Base-by-base conservation (phyloP, 768 basidiomycete genomes). In the Arthromyces matolae region DNA sequence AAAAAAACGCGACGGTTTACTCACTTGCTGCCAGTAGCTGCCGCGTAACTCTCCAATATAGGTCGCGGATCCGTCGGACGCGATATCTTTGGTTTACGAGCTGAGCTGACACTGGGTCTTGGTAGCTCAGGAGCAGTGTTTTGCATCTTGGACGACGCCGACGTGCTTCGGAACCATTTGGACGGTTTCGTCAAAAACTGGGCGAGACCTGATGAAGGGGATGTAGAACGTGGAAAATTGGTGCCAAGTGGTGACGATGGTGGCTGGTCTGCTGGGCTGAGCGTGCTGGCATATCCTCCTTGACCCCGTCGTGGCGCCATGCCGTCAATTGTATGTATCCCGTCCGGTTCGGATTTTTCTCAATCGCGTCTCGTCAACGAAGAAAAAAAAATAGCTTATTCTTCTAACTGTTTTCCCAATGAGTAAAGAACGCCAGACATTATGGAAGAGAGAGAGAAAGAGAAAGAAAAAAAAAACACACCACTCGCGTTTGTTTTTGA, bases 61-160 rank as follows among this genome's bases (percentile, higher is more conserved):
- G 87, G 89, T 18, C 89, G 70, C 8, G 87, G 89, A 57, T 91
- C 89, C 4, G 87, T 89, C 1, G 89, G 89, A 37, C 84, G 81
- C 25, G 89, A 91, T 29, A 91, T 92, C 73, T 89, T 90, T 44
- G 80, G 85, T 52, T 85, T 88, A 51, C 85, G 61, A 6, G 62
- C 64, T 23, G 67, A 68, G 44, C 65, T 62, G 20, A 63, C 53
- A 51, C 78, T 82, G 1, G 75, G 54, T 49, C 81, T 67, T 1
- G 80, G 75, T 47, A 82, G 79, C 29, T 66, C 44, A 19, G 69
- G 45, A 33, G 64, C 41, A 51, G 71, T 53, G 29, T 22, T 50
- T 28, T 73, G 53, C 28, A 71, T 55, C 60, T 77, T 76, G 35
- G 80, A 73, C 8, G 73, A 41, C 3, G 14, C n/a, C 1, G 83